Conservation (phyloP, 148 eudicot species). For the Rheum nobile region DNA sequence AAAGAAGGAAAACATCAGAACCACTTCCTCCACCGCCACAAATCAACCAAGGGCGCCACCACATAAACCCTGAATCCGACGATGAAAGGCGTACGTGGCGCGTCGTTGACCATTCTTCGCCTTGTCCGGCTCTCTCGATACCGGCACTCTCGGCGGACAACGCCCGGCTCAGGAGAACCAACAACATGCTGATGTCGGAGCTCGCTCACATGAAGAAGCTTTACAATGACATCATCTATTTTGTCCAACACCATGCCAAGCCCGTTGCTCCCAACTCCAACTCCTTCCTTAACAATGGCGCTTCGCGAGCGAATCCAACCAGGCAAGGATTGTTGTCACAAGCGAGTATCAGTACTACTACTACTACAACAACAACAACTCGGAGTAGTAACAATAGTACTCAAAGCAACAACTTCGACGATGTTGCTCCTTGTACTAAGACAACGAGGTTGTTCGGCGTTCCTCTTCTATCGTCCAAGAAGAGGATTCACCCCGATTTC, state of each 20-base stretch:
- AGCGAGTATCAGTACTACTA: slow-evolving; percentile 2
- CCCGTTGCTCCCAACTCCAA: slow-evolving; percentile 39
- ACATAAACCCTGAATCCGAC: slow-evolving; percentile 38
- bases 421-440: not conserved
- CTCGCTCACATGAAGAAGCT: slow-evolving; percentile 78
- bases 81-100: slow-evolving; percentile 12
- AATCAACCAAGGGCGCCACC: not conserved
- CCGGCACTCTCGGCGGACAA: slow-evolving; percentile 59
- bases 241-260: slow-evolving; percentile 78
- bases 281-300: not conserved
- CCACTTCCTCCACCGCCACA: slow-evolving; percentile 27
- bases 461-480: slow-evolving; percentile 43
- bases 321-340: not conserved
- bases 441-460: slow-evolving; percentile 77
- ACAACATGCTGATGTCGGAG: slow-evolving; percentile 58
- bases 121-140: not conserved
- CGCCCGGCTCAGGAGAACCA: slow-evolving; percentile 57
- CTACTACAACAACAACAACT: slow-evolving; percentile 7
- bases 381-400: slow-evolving; percentile 7
- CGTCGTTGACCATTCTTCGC: not conserved
- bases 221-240: slow-evolving; percentile 75
- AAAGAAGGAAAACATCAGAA: slow-evolving; percentile 75
- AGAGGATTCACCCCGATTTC: slow-evolving; percentile 56
- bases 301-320: not conserved
- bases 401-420: not conserved